Base-by-base conservation (phyloP, 805 yeast species). In the Teunomyces tritomae region DNA sequence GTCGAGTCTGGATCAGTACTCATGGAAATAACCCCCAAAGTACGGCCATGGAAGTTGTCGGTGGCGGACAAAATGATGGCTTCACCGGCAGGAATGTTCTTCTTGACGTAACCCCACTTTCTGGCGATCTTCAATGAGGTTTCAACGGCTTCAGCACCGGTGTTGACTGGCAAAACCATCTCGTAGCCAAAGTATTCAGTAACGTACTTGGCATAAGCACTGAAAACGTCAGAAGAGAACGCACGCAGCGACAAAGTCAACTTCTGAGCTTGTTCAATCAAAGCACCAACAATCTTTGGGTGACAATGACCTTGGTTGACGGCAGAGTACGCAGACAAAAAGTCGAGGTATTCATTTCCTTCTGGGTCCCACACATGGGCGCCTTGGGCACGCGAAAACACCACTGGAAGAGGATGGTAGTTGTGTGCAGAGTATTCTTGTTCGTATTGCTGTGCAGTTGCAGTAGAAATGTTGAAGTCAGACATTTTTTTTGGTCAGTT, bases 121-220 rank as follows among this genome's bases (percentile, higher is more conserved):
- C 98, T 85, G 44, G 97, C 97, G 50, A 92, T 75, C 70, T 92
- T 92, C 64, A 92, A 76, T 27, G 87, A 96, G 35, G 97, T 89
- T 74, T 92, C 98, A 36, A 92, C 98, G 8, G 98, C 98, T 73
- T 92, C 98, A 34, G 97, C 97, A 65, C 98, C 98, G 10, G 98
- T 92, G 76, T 92, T 92, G 97, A 91, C 92, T 56, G 98, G 98
- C 64, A 92, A 75, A 8, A 92, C 92, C 86, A 83, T 84, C 61
- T 92, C 98, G 70, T 89, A 92, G 63, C 84, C 79, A 74, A 92
- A 92, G 64, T 73, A 91, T 64, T 90, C 94, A 46, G 97, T 89
- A 51, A 89, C 76, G 62, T 80, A 92, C 67, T 90, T 88, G 56
- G 97, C 94, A 63, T 82, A 92, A 29, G 78, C 77, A 39, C 96